A percentile compares a stretch with the other conserved stretches of the same genome.
Conservation (phyloP, 345 rosid genomes). For the Erysimum cheiranthoides region DNA sequence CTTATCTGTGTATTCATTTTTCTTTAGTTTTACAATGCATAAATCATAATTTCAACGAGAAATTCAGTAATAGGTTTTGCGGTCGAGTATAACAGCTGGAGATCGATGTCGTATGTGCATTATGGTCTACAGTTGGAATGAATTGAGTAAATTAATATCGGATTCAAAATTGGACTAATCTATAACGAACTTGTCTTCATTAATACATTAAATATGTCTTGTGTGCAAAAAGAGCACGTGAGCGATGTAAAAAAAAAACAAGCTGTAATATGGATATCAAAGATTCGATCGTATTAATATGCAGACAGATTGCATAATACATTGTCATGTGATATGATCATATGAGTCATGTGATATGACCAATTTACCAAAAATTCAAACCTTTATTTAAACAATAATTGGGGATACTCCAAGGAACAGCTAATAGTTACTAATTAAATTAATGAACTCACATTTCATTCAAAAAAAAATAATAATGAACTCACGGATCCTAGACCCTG, state of each 20-base stretch:
- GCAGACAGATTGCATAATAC: conserved; percentile 8
- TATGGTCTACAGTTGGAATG: conserved; percentile 22
- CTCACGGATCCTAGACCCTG: conserved; percentile 23
- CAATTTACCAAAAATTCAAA: conserved; percentile 15
- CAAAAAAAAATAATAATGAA: no score
- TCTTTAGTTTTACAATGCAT: background rate
- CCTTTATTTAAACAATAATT: conserved; percentile 15
- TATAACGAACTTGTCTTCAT: conserved; percentile 19
- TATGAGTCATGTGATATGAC: conserved; percentile 37
- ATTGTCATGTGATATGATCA: conserved; percentile 39
- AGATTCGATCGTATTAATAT: conserved; percentile 40
- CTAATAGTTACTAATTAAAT: conserved; percentile 14
- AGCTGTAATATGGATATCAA: conserved; percentile 32
- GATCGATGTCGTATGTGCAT: conserved; percentile 25
- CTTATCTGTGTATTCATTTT: background rate
- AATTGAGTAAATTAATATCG: background rate
- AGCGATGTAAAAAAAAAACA: background rate
- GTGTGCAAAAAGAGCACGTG: conserved; percentile 32
- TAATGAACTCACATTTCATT: conserved; percentile 1
- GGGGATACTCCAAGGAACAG: conserved; percentile 18
- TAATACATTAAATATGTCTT: conserved; percentile 27
- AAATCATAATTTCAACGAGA: conserved; percentile 10
- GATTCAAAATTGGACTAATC: conserved; percentile 14
- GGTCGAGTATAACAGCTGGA: conserved; percentile 38
- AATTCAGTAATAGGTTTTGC: conserved; percentile 2